phyloP scores from a whole-genome alignment of 163 green algal genomes.

The Chlamydomonas reinhardtii region DNA sequence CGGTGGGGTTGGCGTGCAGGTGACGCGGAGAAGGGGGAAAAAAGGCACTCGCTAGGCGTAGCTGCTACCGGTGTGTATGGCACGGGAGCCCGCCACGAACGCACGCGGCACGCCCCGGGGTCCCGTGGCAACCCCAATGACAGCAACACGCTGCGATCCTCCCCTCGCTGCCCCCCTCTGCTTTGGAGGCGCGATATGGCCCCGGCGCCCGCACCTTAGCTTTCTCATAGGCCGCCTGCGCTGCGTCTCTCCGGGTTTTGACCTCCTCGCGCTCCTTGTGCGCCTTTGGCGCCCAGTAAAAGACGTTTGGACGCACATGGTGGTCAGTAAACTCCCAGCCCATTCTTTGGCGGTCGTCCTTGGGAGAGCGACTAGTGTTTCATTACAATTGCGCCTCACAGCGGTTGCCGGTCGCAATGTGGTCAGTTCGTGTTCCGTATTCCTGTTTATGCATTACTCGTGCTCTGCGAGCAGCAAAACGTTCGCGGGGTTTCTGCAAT shows the following conservation, averaged over 20 bases:
- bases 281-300: conserved; percentile 48
- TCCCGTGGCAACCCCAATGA: no score
- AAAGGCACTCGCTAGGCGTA: no score
- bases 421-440: background rate
- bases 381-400: background rate
- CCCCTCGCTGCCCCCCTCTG: no score
- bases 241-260: conserved; percentile 29
- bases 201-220: conserved; percentile 18
- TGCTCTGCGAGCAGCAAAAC: no score
- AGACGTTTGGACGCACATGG: conserved; percentile 51
- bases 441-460: background rate
- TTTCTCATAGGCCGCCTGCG: conserved; percentile 25
- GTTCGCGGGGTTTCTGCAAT: background rate
- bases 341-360: background rate
- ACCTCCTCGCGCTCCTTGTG: conserved; percentile 49
- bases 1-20: no score
- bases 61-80: no score
- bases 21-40: no score
- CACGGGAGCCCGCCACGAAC: no score
- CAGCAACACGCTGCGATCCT: no score
- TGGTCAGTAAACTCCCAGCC: conserved; percentile 48
- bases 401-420: background rate
- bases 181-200: no score
- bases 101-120: no score
- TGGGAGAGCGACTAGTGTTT: no score